A percentile compares a stretch with the other conserved stretches of the same genome.
These are phyloP conservation scores for Candida berthetii DNA, from an alignment of 805 yeast species.

Conservation along the genomic window DNA sequence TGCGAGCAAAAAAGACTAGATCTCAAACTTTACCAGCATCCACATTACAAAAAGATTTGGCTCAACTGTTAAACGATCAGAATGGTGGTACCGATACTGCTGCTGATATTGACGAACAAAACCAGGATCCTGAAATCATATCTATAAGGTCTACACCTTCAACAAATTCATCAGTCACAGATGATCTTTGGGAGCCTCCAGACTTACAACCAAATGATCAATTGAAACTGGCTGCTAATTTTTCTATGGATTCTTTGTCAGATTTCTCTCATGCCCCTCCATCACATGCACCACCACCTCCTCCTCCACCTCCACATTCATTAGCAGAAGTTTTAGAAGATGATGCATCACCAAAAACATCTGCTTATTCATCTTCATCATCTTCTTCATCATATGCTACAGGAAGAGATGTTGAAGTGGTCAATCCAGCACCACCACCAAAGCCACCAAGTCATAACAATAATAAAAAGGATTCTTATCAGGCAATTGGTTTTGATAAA, in stretches of 20 bases:
- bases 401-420: too few species aligned
- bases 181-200: constrained; percentile 31
- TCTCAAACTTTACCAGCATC: constrained; percentile 25
- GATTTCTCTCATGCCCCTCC: constrained; percentile 8
- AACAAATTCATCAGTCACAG: constrained; percentile 1
- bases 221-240: constrained; percentile 22
- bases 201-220: constrained; percentile 32
- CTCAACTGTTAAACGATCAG: background rate
- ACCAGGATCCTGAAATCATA: constrained; percentile 1
- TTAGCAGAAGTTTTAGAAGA: too few species aligned
- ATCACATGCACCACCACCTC: constrained; percentile 7
- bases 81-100: background rate
- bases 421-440: too few species aligned
- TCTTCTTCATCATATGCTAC: constrained; percentile 5
- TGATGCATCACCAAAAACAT: too few species aligned
- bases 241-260: constrained; percentile 8
- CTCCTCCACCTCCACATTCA: background rate
- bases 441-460: too few species aligned
- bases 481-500: too few species aligned
- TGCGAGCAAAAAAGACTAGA: constrained; percentile 18
- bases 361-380: constrained; percentile 4
- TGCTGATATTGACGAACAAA: constrained; percentile 2
- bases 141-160: constrained; percentile 6
- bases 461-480: too few species aligned
- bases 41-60: constrained; percentile 3